Conservation (phyloP, 2,329 filamentous ascomycete species). For the Aspergillus intermedius region DNA sequence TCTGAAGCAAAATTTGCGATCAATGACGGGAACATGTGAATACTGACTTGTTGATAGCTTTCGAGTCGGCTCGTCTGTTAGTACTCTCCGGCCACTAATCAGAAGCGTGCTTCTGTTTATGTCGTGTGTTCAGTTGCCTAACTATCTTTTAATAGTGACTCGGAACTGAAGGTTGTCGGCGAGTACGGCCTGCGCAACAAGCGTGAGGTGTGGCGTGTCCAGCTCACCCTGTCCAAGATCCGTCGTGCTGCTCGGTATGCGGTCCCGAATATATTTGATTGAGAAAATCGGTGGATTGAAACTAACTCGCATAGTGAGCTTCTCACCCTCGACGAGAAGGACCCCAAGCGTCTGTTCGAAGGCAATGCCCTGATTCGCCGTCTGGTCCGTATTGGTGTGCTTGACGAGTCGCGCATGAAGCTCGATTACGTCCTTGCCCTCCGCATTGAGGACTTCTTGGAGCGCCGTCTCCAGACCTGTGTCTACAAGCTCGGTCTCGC, state of each 20-base stretch:
- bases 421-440: conserved; percentile 99
- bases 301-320: conserved; percentile 72
- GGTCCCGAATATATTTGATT: conserved; percentile 1
- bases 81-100: conserved; percentile 91
- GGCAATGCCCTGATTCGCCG: conserved; percentile 99
- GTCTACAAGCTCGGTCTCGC: conserved; percentile 99
- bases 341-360: conserved; percentile 99
- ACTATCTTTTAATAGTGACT: conserved; percentile 77
- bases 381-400: conserved; percentile 98
- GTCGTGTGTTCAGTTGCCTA: conserved; percentile 68
- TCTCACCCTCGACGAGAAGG: conserved; percentile 99
- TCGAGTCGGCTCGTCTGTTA: conserved; percentile 99
- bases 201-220: conserved; percentile 99
- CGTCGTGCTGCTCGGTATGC: conserved; percentile 99
- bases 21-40: conserved; percentile 4
- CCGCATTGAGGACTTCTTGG: conserved; percentile 99
- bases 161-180: conserved; percentile 98
- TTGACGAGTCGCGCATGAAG: conserved; percentile 99
- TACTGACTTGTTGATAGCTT: conserved; percentile 52
- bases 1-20: conserved; percentile 1
- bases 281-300: background rate
- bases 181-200: conserved; percentile 99
- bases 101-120: conserved; percentile 94
- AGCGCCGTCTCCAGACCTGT: conserved; percentile 98
- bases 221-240: conserved; percentile 99